Evolutionary conservation across 805 yeast species (phyloP).

Genomic region (Yarrowia porcina): DNA sequence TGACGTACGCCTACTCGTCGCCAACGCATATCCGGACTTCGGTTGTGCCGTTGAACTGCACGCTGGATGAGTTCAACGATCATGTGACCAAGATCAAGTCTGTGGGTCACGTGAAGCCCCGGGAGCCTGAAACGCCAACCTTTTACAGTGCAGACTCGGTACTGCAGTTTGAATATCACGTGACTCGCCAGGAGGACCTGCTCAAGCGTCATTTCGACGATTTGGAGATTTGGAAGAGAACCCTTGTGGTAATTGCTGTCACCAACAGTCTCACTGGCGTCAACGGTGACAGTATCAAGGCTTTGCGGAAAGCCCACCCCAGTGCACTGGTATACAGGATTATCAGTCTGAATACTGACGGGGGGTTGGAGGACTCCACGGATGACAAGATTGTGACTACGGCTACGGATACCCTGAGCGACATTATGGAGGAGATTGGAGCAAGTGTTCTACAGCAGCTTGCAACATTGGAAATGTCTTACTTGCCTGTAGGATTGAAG

Average conservation of each 20-base stretch:
- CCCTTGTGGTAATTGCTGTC: slow-evolving; percentile 52
- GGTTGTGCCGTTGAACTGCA: not conserved
- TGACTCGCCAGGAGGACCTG: slow-evolving; percentile 10
- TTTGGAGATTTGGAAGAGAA: slow-evolving; percentile 83
- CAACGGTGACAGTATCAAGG: not conserved
- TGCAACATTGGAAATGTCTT: not conserved
- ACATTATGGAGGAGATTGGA: slow-evolving; percentile 1
- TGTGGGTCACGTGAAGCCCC: slow-evolving; percentile 12
- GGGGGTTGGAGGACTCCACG: not conserved
- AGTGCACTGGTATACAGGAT: slow-evolving; percentile 30
- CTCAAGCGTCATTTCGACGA: slow-evolving; percentile 52
- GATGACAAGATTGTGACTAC: not conserved
- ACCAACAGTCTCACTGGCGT: slow-evolving; percentile 37
- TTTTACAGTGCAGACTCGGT: not conserved
- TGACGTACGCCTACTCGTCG: slow-evolving; percentile 11
- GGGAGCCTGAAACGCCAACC: not conserved
- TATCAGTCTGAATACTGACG: not conserved
- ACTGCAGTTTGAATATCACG: not conserved
- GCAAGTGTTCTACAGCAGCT: not conserved
- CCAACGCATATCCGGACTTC: slow-evolving; percentile 1
- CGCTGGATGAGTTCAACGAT: not conserved
- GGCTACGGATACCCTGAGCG: slow-evolving; percentile 2
- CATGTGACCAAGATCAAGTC: not conserved
- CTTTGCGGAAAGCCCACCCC: slow-evolving; percentile 42
- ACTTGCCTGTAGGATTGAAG: not conserved